phyloP scores from a whole-genome alignment of 169 alveolate genomes.

The Plasmodium falciparum region DNA sequence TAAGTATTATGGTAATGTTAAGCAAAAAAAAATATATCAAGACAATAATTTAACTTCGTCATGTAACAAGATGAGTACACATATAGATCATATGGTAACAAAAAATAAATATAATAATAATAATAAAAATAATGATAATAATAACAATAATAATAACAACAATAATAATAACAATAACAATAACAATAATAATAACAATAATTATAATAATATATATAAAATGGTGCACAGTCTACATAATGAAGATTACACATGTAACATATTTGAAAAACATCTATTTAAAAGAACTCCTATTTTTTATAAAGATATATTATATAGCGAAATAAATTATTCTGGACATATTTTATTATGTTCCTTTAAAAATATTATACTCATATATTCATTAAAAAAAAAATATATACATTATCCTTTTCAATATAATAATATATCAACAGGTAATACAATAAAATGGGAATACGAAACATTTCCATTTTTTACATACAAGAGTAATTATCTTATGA shows the following conservation, averaged over 20 bases:
- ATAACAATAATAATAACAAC: background rate
- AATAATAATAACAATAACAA: background rate
- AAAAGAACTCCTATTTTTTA: background rate
- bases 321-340: background rate
- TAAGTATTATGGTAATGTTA: background rate
- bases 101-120: background rate
- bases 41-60: background rate
- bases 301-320: conserved; percentile 7
- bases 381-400: background rate
- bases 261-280: background rate
- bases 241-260: background rate
- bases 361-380: background rate
- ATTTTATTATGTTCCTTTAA: conserved; percentile 5
- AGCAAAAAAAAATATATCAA: conserved; percentile 2
- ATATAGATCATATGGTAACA: no score
- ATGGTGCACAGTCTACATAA: no score
- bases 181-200: background rate
- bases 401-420: background rate
- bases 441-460: background rate
- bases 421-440: background rate
- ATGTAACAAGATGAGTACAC: background rate
- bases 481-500: background rate
- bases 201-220: background rate
- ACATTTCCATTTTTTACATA: background rate
- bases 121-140: background rate